Evolutionary conservation across 1,139 yeast genomes (phyloP).

Genomic region (Yamadazyma blattariae): DNA sequence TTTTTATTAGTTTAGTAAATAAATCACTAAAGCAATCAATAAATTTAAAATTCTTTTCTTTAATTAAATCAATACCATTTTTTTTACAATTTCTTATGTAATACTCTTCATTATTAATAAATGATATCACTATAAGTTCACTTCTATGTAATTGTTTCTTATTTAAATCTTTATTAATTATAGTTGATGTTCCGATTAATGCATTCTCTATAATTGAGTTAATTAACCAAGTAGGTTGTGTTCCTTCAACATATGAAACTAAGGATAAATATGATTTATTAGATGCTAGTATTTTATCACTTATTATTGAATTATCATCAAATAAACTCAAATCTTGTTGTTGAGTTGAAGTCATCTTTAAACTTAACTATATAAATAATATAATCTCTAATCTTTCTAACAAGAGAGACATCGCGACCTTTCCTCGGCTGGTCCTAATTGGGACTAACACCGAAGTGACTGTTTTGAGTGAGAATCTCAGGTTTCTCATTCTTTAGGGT

Average conservation of each 20-base stretch:
- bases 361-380: no score
- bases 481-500: no score
- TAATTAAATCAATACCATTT: constrained; percentile 38
- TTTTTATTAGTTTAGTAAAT: constrained; percentile 28
- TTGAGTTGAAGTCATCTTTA: constrained; percentile 23
- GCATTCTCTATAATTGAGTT: constrained; percentile 46
- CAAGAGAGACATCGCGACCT: no score
- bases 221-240: constrained; percentile 67
- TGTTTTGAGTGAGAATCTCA: no score
- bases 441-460: no score
- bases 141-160: constrained; percentile 18
- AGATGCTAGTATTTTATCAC: constrained; percentile 21
- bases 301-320: constrained; percentile 50
- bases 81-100: constrained; percentile 41
- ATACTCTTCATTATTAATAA: constrained; percentile 34
- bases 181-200: constrained; percentile 38
- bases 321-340: constrained; percentile 60
- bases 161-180: constrained; percentile 33
- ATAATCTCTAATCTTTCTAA: no score
- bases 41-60: constrained; percentile 31
- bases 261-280: constrained; percentile 31
- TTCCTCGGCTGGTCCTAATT: no score
- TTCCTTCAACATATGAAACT: constrained; percentile 58
- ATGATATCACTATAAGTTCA: constrained; percentile 42
- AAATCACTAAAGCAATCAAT: constrained; percentile 45